These are phyloP conservation scores for Calonectria hongkongensis DNA, from an alignment of 2,329 filamentous ascomycete genomes.

Conservation along the genomic window DNA sequence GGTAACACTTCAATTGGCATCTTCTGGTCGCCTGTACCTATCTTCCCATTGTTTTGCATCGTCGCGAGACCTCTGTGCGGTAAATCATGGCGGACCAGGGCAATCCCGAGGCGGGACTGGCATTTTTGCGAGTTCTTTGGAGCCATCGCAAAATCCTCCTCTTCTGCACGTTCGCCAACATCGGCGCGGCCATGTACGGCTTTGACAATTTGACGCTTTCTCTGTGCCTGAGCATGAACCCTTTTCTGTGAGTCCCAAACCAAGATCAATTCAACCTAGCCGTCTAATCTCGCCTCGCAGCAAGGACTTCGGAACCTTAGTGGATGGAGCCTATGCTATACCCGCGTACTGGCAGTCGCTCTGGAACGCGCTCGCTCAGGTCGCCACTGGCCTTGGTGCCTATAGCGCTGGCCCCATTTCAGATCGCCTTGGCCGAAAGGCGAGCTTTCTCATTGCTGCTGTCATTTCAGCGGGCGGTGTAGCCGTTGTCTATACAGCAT, in stretches of 20 bases:
- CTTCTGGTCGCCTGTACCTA: neutral
- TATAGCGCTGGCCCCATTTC: slow-evolving; percentile 18
- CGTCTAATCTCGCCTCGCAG: neutral
- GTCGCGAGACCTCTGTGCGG: neutral
- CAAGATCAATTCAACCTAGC: too few species aligned
- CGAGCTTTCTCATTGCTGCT: neutral
- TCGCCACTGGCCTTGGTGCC: slow-evolving; percentile 17
- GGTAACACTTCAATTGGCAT: neutral
- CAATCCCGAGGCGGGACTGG: slow-evolving; percentile 13
- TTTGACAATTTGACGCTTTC: slow-evolving; percentile 30
- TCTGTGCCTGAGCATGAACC: slow-evolving; percentile 23
- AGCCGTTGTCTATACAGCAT: slow-evolving; percentile 16
- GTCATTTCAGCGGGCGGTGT: slow-evolving; percentile 24
- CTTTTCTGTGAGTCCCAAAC: slow-evolving; percentile 5
- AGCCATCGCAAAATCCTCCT: slow-evolving; percentile 24
- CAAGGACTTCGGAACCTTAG: slow-evolving; percentile 12
- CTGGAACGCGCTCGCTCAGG: slow-evolving; percentile 25
- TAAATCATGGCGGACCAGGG: neutral
- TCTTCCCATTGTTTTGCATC: neutral
- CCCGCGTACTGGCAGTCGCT: slow-evolving; percentile 22
- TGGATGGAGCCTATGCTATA: slow-evolving; percentile 8
- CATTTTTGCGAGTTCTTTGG: slow-evolving; percentile 14
- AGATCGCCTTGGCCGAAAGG: slow-evolving; percentile 8
- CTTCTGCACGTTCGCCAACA: slow-evolving; percentile 24
- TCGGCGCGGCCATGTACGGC: slow-evolving; percentile 25